Base-by-base conservation (phyloP, 352 stramenopile genomes). In the Phytophthora palmivora region DNA sequence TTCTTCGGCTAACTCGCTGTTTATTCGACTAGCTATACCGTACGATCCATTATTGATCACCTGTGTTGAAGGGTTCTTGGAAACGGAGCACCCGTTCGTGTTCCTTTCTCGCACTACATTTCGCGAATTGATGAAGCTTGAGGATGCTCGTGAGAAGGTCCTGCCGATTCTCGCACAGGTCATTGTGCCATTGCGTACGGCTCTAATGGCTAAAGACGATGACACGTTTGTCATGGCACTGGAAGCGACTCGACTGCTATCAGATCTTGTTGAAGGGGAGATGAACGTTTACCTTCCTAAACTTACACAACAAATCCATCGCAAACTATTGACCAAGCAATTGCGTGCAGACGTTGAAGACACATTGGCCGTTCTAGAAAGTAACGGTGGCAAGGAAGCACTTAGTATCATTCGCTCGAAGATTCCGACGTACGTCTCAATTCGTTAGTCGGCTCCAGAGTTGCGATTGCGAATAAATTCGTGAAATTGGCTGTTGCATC, bases 211-310 rank as follows among this genome's bases (percentile, higher is more conserved):
- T 10, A 80, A 83, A 48, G 75, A 91, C 36, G 78, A 91, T 6
- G 84, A 93, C 37, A 79, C 84, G 7, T 89, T 91, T 51, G 58
- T 91, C 8, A 82, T 85, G 64, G 82, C 78, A 26, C 67, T 93
- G 33, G 78, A 90, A 55, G 84, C 82, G 21, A 89, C 79, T 24
- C 82, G 84, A 10, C 48, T 84, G 18, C 70, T 93, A 10, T 90
- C 82, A 14, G 79, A 90, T 26, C 65, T 72, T 2, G 78, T 93
- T 4, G 79, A 88, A 38, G 69, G 72, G 2, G 81, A 93, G 32
- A 90, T 93, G 78, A 91, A 93, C 54, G 74, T 79, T 43, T 89
- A 91, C 39, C 58, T 91, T 8, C 64, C 79, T 6, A 91, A 91
- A 53, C 64, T 93, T 33, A 88, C 81, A 16, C 84, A 91, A 64